phyloP scores from a whole-genome alignment of 2,329 filamentous ascomycete species.

The Teratosphaeria gauchensis region DNA sequence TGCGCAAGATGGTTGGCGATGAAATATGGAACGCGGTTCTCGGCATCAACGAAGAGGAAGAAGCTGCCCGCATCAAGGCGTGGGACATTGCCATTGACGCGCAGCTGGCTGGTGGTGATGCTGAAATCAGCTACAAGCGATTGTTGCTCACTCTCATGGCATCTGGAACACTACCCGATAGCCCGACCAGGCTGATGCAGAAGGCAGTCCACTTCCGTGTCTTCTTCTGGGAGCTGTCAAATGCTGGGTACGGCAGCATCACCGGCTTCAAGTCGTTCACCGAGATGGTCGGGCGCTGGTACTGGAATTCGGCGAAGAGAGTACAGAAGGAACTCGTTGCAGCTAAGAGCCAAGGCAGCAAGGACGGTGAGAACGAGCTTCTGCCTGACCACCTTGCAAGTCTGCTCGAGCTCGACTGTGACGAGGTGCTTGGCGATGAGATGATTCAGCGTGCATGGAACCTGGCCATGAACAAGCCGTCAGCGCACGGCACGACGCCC shows the following conservation, averaged over 20 bases:
- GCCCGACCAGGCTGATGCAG: slow-evolving; percentile 75
- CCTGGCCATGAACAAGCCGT: slow-evolving; percentile 75
- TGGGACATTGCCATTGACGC: slow-evolving; percentile 92
- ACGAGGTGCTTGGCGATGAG: slow-evolving; percentile 66
- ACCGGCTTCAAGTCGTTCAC: slow-evolving; percentile 59
- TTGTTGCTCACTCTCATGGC: slow-evolving; percentile 79
- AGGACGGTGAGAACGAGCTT: slow-evolving; percentile 49
- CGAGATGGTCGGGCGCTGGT: slow-evolving; percentile 60
- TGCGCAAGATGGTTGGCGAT: slow-evolving; percentile 67
- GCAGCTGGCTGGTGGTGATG: slow-evolving; percentile 81
- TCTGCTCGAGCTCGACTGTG: slow-evolving; percentile 69
- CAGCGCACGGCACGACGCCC: slow-evolving; percentile 53
- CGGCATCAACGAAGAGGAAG: slow-evolving; percentile 73
- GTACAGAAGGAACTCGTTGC: slow-evolving; percentile 38
- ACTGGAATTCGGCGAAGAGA: slow-evolving; percentile 72
- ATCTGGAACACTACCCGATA: slow-evolving; percentile 75
- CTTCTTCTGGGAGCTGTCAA: slow-evolving; percentile 68
- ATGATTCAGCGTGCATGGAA: slow-evolving; percentile 83
- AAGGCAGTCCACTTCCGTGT: slow-evolving; percentile 89
- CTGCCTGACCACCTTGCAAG: slow-evolving; percentile 68
- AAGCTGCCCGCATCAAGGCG: slow-evolving; percentile 75
- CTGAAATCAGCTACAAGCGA: slow-evolving; percentile 79
- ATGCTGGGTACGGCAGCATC: slow-evolving; percentile 55
- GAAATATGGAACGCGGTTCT: slow-evolving; percentile 69
- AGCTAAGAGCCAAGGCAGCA: slow-evolving; percentile 10